A percentile compares a stretch with the other conserved stretches of the same genome.
phyloP scores from a whole-genome alignment of 176 grass and related monocot species.

The Zizania latifolia region DNA sequence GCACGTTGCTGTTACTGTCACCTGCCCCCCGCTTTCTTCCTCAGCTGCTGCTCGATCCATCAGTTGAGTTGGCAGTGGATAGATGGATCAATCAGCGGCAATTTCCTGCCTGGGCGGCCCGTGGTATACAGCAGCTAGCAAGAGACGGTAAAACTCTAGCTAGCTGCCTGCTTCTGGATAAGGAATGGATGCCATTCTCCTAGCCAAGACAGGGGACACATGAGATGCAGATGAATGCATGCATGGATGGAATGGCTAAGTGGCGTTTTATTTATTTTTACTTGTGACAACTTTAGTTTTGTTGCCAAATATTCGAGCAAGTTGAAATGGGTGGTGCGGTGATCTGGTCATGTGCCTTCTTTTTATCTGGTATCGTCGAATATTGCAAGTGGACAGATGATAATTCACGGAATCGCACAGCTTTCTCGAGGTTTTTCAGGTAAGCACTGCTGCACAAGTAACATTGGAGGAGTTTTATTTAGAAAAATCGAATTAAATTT shows the following conservation, averaged over 20 bases:
- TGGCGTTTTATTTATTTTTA: background rate
- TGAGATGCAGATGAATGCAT: background rate
- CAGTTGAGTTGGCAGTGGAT: background rate
- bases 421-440: background rate
- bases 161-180: slow-evolving; percentile 4
- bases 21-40: background rate
- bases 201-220: background rate
- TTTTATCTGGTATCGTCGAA: slow-evolving; percentile 16
- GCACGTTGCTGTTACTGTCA: slow-evolving; percentile 7
- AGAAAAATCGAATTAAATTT: no score
- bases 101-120: no score
- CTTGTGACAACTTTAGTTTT: background rate
- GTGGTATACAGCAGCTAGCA: background rate
- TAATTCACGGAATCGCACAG: background rate
- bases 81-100: background rate
- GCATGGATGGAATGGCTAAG: slow-evolving; percentile 1
- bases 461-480: no score
- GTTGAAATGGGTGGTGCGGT: background rate
- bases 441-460: background rate
- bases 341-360: background rate
- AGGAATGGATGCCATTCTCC: slow-evolving; percentile 31
- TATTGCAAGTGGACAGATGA: background rate
- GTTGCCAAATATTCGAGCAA: slow-evolving; percentile 27
- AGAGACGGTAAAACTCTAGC: background rate
- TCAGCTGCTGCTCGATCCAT: background rate